Evolutionary conservation across 768 basidiomycete genomes (phyloP), one percentile per base, ranked within the genome.

Genomic region (Mycena galopus): DNA sequence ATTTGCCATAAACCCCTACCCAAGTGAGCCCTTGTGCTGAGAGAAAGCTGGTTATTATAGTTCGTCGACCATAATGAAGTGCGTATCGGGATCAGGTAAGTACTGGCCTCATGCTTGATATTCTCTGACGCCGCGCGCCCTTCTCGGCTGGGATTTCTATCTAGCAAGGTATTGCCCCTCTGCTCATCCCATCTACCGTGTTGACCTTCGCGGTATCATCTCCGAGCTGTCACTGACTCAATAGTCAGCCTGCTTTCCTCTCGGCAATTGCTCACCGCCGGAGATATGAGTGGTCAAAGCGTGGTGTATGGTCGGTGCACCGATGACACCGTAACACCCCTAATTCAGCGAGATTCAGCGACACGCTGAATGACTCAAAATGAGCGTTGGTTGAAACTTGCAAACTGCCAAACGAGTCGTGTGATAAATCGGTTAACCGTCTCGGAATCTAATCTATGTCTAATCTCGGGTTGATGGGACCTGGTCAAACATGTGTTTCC

Each of bases 91-190:
- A 67, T 61, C 65, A 72, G 47, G 39, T 32, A 67, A 29, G 64
- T 39, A 42, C 60, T 62, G 21, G 51, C 71, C 71, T 39, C 64
- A 23, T 66, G 71, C 42, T 29, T 67, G 65, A 66, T 71, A 61
- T 65, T 29, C 27, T 35, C 30, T 51, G 37, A 1, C 25, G 23
- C 33, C 29, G 9, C 25, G 63, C 58, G 71, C 47, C 30, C 23
- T 62, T 67, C 71, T 72, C 65, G 71, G 69, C 11, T 10, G 35
- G 35, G 35, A 50, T 21, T 14, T 5, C 17, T 9, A 32, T 35
- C 30, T 10, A 17, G 56, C 56, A 16, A 37, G 23, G 30, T 7
- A 3, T 37, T 3, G 10, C 33, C 35, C 23, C 12, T 12, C n/a
- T 9, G 21, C 30, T 21, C 33, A 21, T 33, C 55, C 55, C 55